Base-by-base conservation (phyloP, 1,284 basidiomycete genomes). In the Testicularia cyperi region DNA sequence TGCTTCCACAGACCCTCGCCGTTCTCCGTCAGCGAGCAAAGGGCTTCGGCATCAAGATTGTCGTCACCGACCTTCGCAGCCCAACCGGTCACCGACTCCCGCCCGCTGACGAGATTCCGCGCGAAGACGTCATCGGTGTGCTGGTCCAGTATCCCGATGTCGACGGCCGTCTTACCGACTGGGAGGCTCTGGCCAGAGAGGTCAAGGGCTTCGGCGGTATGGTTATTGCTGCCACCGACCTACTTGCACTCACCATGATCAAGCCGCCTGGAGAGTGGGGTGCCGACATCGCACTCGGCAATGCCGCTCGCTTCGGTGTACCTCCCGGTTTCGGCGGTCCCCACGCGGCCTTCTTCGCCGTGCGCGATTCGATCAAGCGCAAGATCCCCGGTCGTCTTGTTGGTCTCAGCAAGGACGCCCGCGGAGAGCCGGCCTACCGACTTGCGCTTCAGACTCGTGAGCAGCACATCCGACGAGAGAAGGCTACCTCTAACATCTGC, bases 251-350 rank as follows among this genome's bases (percentile, higher is more conserved):
- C 72, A 92, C 92, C 7, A 84, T 92, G 83, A 82, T 98, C 68
- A 91, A 89, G 74, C 90, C 94, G 19, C 94, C 94, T 10, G 94
- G 94, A 47, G 94, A 97, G 81, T 97, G 94, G 90, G 94, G 94
- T 37, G 92, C 92, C 25, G 94, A 98, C 78, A 86, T 98, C 62
- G 92, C 92, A 3, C 81, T 94, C 41, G 94, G 94, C 30, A 97
- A 94, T 77, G 89, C 91, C 26, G 92, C 88, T 32, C 85, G 94
- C 30, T 98, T 98, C 72, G 94, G 94, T 46, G 79, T 78, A 4
- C 77, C 77, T n/a, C 73, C 78, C 22, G 78, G 78, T 21, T 77
- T 72, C 51, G 78, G 78, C 35, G 78, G 78, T 18, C 78, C 78
- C 6, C 78, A 79, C 48, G 92, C 87, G 14, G 92, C 89, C 7